Percentiles rank a stretch among this genome's conserved stretches.
phyloP scores from a whole-genome alignment of 768 basidiomycete species.

The Collybiopsis luxurians region DNA sequence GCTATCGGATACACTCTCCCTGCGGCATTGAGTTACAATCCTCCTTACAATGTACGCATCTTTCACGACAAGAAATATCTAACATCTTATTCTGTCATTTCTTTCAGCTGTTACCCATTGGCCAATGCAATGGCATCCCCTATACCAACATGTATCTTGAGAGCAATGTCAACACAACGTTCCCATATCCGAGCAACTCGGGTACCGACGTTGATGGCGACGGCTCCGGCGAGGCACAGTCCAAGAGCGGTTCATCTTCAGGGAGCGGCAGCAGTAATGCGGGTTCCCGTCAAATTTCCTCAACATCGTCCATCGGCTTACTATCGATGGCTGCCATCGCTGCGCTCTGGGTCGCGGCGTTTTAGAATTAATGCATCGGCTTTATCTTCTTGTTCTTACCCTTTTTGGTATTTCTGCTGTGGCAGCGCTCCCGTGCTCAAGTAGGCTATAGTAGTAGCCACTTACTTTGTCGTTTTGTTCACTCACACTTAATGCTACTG shows the following conservation, averaged over 20 bases:
- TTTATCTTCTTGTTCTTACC: no score
- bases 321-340: conserved; percentile 6
- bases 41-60: conserved; percentile 58
- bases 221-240: conserved; percentile 28
- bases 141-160: conserved; percentile 77
- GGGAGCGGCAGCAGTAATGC: background rate
- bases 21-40: conserved; percentile 64
- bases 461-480: background rate
- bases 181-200: conserved; percentile 42
- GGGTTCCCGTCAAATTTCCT: background rate
- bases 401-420: background rate
- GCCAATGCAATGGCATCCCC: conserved; percentile 67
- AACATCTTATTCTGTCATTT: background rate
- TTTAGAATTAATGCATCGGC: conserved; percentile 1
- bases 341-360: background rate
- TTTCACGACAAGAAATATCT: background rate
- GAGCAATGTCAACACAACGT: conserved; percentile 68
- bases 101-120: conserved; percentile 67
- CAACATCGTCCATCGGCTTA: conserved; percentile 3
- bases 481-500: background rate
- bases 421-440: no score
- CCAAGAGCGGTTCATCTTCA: conserved; percentile 21
- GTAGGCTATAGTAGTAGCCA: background rate
- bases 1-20: conserved; percentile 86
- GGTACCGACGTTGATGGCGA: conserved; percentile 38